phyloP scores from a whole-genome alignment of 257 asterid species.

The Voacanga thouarsii region DNA sequence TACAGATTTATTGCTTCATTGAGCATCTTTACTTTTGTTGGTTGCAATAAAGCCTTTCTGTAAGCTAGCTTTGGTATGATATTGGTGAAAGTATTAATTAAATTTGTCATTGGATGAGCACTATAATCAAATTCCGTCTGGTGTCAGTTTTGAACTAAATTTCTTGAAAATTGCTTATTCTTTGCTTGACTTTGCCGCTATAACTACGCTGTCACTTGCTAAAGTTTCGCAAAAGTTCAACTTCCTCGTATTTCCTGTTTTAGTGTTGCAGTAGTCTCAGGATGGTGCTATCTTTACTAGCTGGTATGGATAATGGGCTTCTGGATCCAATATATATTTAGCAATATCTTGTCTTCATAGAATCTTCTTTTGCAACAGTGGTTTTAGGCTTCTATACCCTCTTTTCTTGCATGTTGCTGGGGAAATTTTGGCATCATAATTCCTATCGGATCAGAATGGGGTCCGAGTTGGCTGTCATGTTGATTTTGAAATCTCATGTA shows the following conservation, averaged over 20 bases:
- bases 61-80: not conserved
- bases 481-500: not conserved
- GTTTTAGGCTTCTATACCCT: not conserved
- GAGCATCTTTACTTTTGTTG: not conserved
- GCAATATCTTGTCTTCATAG: not conserved
- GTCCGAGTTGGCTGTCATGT: not conserved
- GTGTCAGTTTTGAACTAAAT: not conserved
- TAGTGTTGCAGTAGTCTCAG: not conserved
- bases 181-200: not conserved
- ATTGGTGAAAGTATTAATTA: not conserved
- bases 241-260: not conserved
- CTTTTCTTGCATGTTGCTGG: not conserved
- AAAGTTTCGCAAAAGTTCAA: not conserved
- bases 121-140: not conserved
- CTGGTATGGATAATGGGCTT: not conserved
- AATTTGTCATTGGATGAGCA: not conserved
- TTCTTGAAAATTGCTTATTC: not conserved
- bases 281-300: not conserved
- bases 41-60: not conserved
- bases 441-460: not conserved
- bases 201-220: not conserved
- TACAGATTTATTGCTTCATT: no score
- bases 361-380: not conserved
- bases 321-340: not conserved
- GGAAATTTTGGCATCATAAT: not conserved